phyloP scores from a whole-genome alignment of 2,329 filamentous ascomycete species.

The Tolypocladium cylindrosporum region DNA sequence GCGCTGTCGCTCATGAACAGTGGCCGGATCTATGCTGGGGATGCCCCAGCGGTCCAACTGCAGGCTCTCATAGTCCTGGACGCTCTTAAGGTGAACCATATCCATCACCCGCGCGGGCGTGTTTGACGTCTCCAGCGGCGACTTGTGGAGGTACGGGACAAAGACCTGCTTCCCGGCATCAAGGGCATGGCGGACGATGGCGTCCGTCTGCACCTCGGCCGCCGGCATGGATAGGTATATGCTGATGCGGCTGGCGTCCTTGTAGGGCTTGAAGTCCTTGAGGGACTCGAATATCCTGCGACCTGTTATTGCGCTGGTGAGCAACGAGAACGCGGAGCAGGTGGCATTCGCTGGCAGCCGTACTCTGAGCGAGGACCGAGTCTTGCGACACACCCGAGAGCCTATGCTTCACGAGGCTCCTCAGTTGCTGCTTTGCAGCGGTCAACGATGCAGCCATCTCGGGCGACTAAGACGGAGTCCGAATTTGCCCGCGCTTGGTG shows the following conservation, averaged over 20 bases:
- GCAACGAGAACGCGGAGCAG: neutral
- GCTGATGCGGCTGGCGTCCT: conserved; percentile 64
- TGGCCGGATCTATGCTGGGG: conserved; percentile 64
- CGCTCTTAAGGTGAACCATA: conserved; percentile 71
- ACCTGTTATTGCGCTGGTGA: conserved; percentile 37
- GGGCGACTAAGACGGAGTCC: neutral
- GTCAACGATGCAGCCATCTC: conserved; percentile 45
- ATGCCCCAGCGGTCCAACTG: conserved; percentile 85
- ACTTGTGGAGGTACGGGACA: conserved; percentile 76
- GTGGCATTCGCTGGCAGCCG: conserved; percentile 16
- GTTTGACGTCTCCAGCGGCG: conserved; percentile 30
- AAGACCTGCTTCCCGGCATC: conserved; percentile 73
- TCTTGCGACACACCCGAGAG: conserved; percentile 54
- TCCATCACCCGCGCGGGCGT: conserved; percentile 72
- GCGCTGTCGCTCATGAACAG: conserved; percentile 57
- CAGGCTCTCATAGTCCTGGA: conserved; percentile 70
- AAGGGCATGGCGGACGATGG: conserved; percentile 75
- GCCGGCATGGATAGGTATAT: conserved; percentile 90
- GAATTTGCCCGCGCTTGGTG: neutral
- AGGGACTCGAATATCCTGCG: conserved; percentile 54
- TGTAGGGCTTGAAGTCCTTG: conserved; percentile 61
- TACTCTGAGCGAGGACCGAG: conserved; percentile 61
- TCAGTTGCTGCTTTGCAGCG: conserved; percentile 66
- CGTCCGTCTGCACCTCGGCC: conserved; percentile 75
- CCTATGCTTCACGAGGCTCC: conserved; percentile 57